Base-by-base conservation (phyloP, 495 filamentous ascomycete genomes). In the Bombardia bombarda region DNA sequence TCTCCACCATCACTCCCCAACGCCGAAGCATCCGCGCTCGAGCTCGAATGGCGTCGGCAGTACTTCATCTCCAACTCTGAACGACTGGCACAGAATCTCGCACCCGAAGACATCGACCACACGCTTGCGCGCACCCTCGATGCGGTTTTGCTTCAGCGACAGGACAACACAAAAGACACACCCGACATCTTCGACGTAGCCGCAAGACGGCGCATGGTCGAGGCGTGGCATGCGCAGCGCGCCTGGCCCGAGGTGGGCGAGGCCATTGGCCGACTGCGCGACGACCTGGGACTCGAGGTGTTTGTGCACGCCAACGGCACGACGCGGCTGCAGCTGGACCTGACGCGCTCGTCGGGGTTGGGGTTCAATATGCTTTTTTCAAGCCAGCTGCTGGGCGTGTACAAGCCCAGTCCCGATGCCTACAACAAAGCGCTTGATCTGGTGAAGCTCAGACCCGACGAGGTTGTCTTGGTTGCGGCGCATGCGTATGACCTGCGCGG, bases 241-340 rank as follows among this genome's bases (percentile, higher is more conserved):
- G 60, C 69, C 9, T 78, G 73, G 73, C 60, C 67, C 0, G 72
- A 77, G 10, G 65, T 72, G 3, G 32, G 42, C 17, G 39, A 42
- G 19, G 59, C 54, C 3, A 45, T 61, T 28, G 28, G 22, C 8
- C 25, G 43, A 18, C 45, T 60, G 28, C 47, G 49, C 31, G 46
- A 46, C 1, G 42, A 50, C 14, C 21, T 34, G 20, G 57, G 54
- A 20, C 33, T 47, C 26, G 66, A 67, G 35, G 46, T 60, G 5
- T 65, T 73, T 20, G 72, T 78, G 18, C 64, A 70, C 34, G 72
- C 74, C n/a, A 79, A 79, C 43, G 74, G 73, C 0, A 73, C 69
- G 2, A 73, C 72, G 22, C 63, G 74, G 34, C 58, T 77, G 20
- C 75, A 78, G 53, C 66, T 79, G 13, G 69, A 76, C 50, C 53